Evolutionary conservation across 2,329 filamentous ascomycete genomes (phyloP).

Genomic region (Nemania sp.): DNA sequence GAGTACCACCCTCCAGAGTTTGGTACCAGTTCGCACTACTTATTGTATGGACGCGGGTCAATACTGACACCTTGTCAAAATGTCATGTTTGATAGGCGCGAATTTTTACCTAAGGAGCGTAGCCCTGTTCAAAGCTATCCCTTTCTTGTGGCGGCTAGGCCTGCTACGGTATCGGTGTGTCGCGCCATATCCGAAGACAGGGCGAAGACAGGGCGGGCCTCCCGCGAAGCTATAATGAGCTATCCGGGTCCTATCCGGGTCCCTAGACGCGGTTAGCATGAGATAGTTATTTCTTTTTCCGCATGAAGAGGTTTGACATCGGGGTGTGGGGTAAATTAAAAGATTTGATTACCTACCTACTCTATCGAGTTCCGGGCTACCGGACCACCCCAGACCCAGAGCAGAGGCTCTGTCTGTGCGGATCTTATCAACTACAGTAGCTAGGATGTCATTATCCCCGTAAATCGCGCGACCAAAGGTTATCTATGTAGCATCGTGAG

Average conservation of each 20-base stretch:
- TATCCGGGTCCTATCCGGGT: too few relatives aligned
- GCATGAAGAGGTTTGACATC: background rate
- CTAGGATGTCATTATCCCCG: background rate
- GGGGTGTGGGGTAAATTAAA: background rate
- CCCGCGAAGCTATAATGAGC: background rate
- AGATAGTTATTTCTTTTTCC: background rate
- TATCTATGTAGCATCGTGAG: too few relatives aligned
- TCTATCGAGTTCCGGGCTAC: background rate
- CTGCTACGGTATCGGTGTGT: background rate
- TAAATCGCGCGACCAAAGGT: background rate
- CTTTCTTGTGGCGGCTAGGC: background rate
- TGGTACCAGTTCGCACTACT: background rate
- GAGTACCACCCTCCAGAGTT: background rate
- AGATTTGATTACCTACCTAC: background rate
- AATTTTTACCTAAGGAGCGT: background rate
- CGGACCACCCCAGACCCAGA: background rate
- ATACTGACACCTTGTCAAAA: background rate
- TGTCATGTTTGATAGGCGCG: conserved; percentile 1
- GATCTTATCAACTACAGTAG: background rate
- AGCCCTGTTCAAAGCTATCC: background rate
- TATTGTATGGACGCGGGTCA: background rate
- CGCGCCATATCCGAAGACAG: background rate
- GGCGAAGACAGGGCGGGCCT: background rate
- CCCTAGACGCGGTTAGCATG: background rate
- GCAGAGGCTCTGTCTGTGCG: background rate